phyloP scores from a whole-genome alignment of 257 asterid genomes.

The Scutellaria minor region DNA sequence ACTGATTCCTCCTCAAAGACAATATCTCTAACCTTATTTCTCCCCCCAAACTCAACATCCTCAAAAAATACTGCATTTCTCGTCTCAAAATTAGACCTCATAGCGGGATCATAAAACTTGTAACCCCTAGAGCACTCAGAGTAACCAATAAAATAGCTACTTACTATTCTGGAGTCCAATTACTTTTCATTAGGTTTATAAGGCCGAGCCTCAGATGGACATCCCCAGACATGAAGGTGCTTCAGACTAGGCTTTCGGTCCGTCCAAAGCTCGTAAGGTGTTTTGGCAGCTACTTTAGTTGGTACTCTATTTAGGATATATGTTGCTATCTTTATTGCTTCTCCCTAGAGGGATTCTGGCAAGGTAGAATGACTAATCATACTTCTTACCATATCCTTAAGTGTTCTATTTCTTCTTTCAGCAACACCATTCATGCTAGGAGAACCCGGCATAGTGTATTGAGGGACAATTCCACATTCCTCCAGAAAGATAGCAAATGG shows the following conservation, averaged over 20 bases:
- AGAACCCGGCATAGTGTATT: background rate
- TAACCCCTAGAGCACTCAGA: conserved; percentile 6
- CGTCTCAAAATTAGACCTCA: background rate
- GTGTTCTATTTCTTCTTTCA: background rate
- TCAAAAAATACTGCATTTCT: conserved; percentile 14
- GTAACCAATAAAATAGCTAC: conserved; percentile 21
- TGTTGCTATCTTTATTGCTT: background rate
- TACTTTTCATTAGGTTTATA: conserved; percentile 13
- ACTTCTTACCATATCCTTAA: conserved; percentile 12
- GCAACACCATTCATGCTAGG: conserved; percentile 22
- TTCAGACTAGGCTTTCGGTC: background rate
- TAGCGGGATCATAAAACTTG: background rate
- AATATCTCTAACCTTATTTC: too few species aligned
- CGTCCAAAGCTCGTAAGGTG: conserved; percentile 25
- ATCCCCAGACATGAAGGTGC: conserved; percentile 13
- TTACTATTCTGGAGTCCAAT: background rate
- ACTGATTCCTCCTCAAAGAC: too few species aligned
- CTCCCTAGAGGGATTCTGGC: conserved; percentile 14
- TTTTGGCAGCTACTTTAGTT: background rate
- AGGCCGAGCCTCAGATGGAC: conserved; percentile 19
- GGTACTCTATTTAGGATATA: conserved; percentile 26
- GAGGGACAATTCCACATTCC: conserved; percentile 9
- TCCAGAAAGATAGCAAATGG: background rate
- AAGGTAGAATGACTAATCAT: background rate
- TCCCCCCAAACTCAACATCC: conserved; percentile 5